A percentile compares a stretch with the other conserved stretches of the same genome.
phyloP scores from a whole-genome alignment of 345 rosid species.

The Odontarrhena argentea region DNA sequence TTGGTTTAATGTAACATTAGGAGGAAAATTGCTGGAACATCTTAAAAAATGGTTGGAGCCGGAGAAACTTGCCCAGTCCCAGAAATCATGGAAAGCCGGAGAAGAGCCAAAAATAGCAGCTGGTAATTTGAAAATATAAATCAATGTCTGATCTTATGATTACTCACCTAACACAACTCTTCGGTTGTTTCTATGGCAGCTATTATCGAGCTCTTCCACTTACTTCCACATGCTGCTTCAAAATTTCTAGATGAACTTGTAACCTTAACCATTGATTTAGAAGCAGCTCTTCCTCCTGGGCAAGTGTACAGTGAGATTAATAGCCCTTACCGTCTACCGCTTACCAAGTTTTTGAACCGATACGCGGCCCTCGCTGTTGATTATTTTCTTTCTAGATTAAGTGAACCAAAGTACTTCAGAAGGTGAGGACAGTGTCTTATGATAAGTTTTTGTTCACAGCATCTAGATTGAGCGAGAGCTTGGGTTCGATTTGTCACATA shows the following conservation, averaged over 20 bases:
- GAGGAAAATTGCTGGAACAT: constrained; percentile 96
- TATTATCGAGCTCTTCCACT: constrained; percentile 96
- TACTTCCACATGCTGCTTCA: constrained; percentile 96
- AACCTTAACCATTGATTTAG: constrained; percentile 87
- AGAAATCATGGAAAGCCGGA: constrained; percentile 97
- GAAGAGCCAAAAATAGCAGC: constrained; percentile 99
- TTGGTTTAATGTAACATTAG: constrained; percentile 98
- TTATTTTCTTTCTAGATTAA: constrained; percentile 89
- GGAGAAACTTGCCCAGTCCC: constrained; percentile 90
- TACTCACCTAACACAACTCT: constrained; percentile 19
- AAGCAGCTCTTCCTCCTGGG: constrained; percentile 84
- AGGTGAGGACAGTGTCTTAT: constrained; percentile 58
- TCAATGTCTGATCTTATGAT: constrained; percentile 6
- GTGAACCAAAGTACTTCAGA: constrained; percentile 89
- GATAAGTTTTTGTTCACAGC: constrained; percentile 10
- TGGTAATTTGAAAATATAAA: constrained; percentile 50
- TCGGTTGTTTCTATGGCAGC: constrained; percentile 60
- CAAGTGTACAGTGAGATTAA: constrained; percentile 95
- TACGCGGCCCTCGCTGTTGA: constrained; percentile 93
- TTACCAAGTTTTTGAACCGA: constrained; percentile 88
- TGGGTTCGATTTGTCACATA: constrained; percentile 15
- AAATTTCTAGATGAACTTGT: constrained; percentile 97
- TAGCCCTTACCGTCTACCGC: constrained; percentile 98
- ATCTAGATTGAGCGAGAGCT: constrained; percentile 17
- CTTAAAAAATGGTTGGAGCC: constrained; percentile 99